Percentiles rank a stretch among this genome's conserved stretches.
These are phyloP conservation scores for Ustilago bromivora DNA, from an alignment of 1,284 basidiomycete species.

Conservation along the genomic window DNA sequence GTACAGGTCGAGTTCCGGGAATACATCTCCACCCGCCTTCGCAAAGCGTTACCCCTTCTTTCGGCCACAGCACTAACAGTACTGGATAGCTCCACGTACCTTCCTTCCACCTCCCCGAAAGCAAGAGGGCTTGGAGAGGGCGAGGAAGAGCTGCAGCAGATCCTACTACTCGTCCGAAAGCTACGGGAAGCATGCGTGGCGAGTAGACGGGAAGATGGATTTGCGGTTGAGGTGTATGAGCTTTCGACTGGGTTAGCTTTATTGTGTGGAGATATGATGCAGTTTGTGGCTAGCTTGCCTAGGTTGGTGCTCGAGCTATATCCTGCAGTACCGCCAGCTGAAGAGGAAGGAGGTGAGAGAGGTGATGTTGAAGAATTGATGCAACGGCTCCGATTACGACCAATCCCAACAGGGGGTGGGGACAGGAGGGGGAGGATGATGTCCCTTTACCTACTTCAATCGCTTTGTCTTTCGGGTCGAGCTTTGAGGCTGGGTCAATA, in stretches of 20 bases:
- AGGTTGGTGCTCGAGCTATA: conserved; percentile 38
- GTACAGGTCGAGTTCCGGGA: conserved; percentile 35
- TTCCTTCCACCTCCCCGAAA: not conserved
- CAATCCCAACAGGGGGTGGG: not conserved
- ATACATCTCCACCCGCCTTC: conserved; percentile 40
- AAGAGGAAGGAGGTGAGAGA: not conserved
- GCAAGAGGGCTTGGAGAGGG: not conserved
- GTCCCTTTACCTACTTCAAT: conserved; percentile 25
- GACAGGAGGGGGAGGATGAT: conserved; percentile 11
- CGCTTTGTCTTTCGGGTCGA: conserved; percentile 29
- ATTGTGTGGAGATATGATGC: conserved; percentile 28
- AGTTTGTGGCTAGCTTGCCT: conserved; percentile 32
- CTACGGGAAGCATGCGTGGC: conserved; percentile 44
- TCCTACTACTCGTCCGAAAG: conserved; percentile 40
- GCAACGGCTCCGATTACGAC: not conserved
- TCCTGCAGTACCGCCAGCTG: not conserved
- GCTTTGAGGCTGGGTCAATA: conserved; percentile 41
- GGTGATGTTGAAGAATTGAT: not conserved
- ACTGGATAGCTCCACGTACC: conserved; percentile 13
- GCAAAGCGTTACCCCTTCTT: conserved; percentile 6
- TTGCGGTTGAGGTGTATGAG: conserved; percentile 46
- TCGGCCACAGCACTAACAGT: not conserved
- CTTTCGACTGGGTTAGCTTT: conserved; percentile 20
- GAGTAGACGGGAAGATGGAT: conserved; percentile 26
- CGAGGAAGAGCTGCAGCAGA: conserved; percentile 37